These are phyloP conservation scores for Parasarocladium wereldwijsianum DNA, from an alignment of 2,329 filamentous ascomycete genomes.

Conservation along the genomic window DNA sequence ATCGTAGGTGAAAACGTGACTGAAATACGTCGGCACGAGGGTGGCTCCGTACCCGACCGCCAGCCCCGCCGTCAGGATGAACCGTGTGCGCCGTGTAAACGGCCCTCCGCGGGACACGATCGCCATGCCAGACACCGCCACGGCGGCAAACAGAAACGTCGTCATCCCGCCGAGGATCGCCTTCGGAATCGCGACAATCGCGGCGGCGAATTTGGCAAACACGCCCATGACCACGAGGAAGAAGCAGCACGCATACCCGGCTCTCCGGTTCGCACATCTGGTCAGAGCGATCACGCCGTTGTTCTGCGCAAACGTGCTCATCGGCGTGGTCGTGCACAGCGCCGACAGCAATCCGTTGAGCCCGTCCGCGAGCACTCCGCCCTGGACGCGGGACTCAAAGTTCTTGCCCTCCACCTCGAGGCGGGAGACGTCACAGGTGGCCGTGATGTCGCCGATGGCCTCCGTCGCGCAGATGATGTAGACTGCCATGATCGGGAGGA, in stretches of 20 bases:
- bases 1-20: conserved; percentile 55
- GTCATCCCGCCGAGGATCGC: conserved; percentile 58
- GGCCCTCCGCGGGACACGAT: conserved; percentile 56
- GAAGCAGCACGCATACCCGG: conserved; percentile 62
- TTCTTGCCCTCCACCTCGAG: conserved; percentile 57
- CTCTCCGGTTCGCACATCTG: conserved; percentile 65
- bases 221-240: conserved; percentile 71
- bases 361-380: conserved; percentile 65
- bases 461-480: conserved; percentile 65
- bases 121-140: conserved; percentile 62
- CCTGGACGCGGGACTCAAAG: conserved; percentile 67
- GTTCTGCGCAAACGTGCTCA: conserved; percentile 72
- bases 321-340: conserved; percentile 65
- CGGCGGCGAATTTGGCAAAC: conserved; percentile 70
- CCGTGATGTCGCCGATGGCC: conserved; percentile 67
- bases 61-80: conserved; percentile 64
- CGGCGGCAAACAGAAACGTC: conserved; percentile 65
- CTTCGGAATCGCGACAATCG: conserved; percentile 60
- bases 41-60: conserved; percentile 60
- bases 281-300: conserved; percentile 76
- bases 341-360: conserved; percentile 61
- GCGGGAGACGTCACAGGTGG: conserved; percentile 66
- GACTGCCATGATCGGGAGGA: conserved; percentile 55
- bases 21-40: conserved; percentile 52
- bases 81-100: conserved; percentile 68